phyloP scores from a whole-genome alignment of 139 green algal genomes.

The Chlamydomonas asymmetrica region DNA sequence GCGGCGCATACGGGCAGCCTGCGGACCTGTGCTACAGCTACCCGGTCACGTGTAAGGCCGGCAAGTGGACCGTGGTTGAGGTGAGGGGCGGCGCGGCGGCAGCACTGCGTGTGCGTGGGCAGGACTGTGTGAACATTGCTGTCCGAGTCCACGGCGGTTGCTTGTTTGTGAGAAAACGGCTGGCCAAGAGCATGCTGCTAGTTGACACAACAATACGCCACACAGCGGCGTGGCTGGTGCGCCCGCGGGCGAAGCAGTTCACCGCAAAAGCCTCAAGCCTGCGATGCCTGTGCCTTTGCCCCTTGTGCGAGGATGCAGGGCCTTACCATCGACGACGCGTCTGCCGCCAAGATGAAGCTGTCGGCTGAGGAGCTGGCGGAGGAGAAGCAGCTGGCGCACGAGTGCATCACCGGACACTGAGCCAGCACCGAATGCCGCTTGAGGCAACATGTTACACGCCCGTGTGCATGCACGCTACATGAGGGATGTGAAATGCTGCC shows the following conservation, averaged over 20 bases:
- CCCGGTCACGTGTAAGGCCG: slow-evolving; percentile 83
- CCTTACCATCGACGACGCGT: slow-evolving; percentile 75
- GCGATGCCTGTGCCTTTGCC: background rate
- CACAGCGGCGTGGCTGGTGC: background rate
- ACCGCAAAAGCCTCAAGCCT: background rate
- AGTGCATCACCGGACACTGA: slow-evolving; percentile 60
- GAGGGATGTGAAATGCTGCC: no score
- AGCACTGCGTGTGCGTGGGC: background rate
- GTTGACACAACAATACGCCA: background rate
- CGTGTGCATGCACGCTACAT: no score
- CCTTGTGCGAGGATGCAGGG: slow-evolving; percentile 40
- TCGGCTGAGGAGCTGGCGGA: slow-evolving; percentile 87
- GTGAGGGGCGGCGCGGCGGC: slow-evolving; percentile 13
- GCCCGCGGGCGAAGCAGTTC: background rate
- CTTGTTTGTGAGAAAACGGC: background rate
- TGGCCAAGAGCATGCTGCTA: background rate
- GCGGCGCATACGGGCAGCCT: slow-evolving; percentile 72
- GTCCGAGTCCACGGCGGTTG: background rate
- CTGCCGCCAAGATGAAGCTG: slow-evolving; percentile 71
- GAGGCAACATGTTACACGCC: no score
- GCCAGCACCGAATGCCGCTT: no score
- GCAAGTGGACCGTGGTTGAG: slow-evolving; percentile 91
- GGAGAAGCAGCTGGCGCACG: slow-evolving; percentile 68
- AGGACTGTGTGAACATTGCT: background rate
- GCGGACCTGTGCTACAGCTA: slow-evolving; percentile 86